Evolutionary conservation across 805 yeast genomes (phyloP).

Genomic region (Komagataella pastoris): DNA sequence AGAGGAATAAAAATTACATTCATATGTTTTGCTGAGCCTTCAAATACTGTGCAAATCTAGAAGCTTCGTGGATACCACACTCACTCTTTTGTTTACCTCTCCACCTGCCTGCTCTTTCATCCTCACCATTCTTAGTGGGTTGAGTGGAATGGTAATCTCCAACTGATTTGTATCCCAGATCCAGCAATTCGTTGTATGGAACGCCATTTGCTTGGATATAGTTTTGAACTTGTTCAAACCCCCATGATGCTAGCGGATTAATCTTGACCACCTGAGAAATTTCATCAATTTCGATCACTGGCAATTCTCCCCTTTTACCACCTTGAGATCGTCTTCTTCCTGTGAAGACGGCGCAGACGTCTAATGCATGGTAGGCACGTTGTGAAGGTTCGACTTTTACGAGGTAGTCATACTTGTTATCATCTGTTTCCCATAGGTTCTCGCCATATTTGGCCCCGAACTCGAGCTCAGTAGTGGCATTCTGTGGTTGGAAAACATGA

Average conservation of each 20-base stretch:
- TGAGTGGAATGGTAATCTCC: constrained; percentile 94
- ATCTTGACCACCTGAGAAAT: constrained; percentile 65
- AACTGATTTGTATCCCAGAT: constrained; percentile 78
- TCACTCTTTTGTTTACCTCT: constrained; percentile 85
- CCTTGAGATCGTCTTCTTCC: constrained; percentile 91
- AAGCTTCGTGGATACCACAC: constrained; percentile 86
- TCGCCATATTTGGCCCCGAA: constrained; percentile 63
- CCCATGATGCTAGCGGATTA: constrained; percentile 82
- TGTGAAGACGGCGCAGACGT: constrained; percentile 77
- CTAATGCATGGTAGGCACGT: constrained; percentile 63
- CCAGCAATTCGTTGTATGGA: constrained; percentile 76
- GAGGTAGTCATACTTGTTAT: constrained; percentile 65
- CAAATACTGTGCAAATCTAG: constrained; percentile 50
- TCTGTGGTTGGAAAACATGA: constrained; percentile 57
- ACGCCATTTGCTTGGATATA: constrained; percentile 63
- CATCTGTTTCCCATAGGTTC: constrained; percentile 73
- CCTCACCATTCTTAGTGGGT: constrained; percentile 86
- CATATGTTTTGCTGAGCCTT: background rate
- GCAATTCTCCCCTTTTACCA: constrained; percentile 59
- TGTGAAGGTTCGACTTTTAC: constrained; percentile 91
- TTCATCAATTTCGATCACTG: constrained; percentile 66
- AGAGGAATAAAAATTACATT: no score
- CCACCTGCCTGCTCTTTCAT: constrained; percentile 97
- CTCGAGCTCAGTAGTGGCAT: constrained; percentile 40
- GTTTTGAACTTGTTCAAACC: constrained; percentile 51